These are phyloP conservation scores for Colletotrichum tamarilloi DNA, from an alignment of 2,329 filamentous ascomycete species.

Conservation along the genomic window DNA sequence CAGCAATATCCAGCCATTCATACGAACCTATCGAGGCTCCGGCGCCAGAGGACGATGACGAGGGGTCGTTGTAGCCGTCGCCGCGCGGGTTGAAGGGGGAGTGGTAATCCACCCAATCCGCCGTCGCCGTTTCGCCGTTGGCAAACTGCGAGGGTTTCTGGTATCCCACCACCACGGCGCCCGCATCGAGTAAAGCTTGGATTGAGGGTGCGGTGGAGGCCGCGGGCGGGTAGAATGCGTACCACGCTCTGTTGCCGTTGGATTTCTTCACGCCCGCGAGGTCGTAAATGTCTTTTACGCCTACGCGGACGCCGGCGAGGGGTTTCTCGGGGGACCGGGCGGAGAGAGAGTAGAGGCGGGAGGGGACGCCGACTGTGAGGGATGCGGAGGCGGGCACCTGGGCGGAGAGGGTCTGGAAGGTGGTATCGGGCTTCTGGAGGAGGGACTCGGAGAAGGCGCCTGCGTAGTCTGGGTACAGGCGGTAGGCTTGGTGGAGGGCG, in stretches of 20 bases:
- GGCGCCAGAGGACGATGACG: constrained; percentile 49
- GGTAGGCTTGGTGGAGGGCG: constrained; percentile 46
- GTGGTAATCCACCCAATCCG: constrained; percentile 54
- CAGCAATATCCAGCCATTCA: constrained; percentile 56
- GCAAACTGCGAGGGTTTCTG: constrained; percentile 59
- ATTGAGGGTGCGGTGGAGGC: constrained; percentile 61
- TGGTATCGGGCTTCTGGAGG: constrained; percentile 44
- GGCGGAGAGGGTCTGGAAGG: constrained; percentile 47
- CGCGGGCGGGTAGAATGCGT: constrained; percentile 60
- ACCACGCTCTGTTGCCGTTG: constrained; percentile 68
- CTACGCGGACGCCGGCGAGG: constrained; percentile 69
- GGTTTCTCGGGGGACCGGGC: constrained; percentile 63
- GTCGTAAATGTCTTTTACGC: constrained; percentile 72
- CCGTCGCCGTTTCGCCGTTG: constrained; percentile 53
- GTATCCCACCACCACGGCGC: constrained; percentile 62
- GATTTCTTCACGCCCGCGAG: constrained; percentile 64
- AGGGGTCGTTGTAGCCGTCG: constrained; percentile 59
- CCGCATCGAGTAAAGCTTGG: constrained; percentile 67
- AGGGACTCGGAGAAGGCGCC: constrained; percentile 46
- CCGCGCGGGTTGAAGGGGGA: constrained; percentile 57
- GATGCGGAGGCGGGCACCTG: constrained; percentile 43
- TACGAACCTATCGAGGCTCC: constrained; percentile 52
- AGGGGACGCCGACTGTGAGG: constrained; percentile 62
- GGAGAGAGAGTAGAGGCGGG: constrained; percentile 63
- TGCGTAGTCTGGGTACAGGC: constrained; percentile 49